phyloP scores from a whole-genome alignment of 805 yeast genomes.

The Wickerhamomyces xylosicus region DNA sequence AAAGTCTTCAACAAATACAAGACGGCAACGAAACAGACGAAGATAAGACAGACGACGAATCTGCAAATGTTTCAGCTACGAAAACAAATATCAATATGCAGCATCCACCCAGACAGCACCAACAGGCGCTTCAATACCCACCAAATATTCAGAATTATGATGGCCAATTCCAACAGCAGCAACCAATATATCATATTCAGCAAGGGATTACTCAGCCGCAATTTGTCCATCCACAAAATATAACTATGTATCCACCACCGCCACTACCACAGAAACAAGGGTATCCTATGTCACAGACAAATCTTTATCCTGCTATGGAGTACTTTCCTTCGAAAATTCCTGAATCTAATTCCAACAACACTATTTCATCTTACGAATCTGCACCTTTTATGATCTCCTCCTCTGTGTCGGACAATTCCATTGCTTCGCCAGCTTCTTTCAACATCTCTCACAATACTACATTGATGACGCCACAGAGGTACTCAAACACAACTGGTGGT shows the following conservation, averaged over 20 bases:
- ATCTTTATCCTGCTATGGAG: conserved; percentile 13
- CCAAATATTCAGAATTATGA: conserved; percentile 3
- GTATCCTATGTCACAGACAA: conserved; percentile 2
- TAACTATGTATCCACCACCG: not conserved
- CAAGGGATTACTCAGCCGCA: conserved; percentile 5
- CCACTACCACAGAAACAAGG: conserved; percentile 3
- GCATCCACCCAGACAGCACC: conserved; percentile 3
- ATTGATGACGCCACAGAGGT: conserved; percentile 22
- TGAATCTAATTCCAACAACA: conserved; percentile 24
- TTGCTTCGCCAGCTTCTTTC: conserved; percentile 14
- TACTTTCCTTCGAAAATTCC: conserved; percentile 5
- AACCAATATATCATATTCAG: conserved; percentile 12
- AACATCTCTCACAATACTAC: conserved; percentile 22
- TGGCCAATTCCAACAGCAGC: conserved; percentile 25
- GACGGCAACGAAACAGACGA: conserved; percentile 1
- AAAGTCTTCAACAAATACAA: not conserved
- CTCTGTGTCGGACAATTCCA: conserved; percentile 16
- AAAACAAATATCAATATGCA: not conserved
- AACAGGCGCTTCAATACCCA: conserved; percentile 21
- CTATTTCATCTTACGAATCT: conserved; percentile 23
- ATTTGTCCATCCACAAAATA: conserved; percentile 2
- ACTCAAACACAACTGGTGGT: not conserved
- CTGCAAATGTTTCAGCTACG: not conserved
- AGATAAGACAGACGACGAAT: conserved; percentile 1
- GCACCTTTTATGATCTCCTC: conserved; percentile 17